Evolutionary conservation across 768 basidiomycete genomes (phyloP), one percentile per base, ranked within the genome.

Genomic region (Lentinus tigrinus): DNA sequence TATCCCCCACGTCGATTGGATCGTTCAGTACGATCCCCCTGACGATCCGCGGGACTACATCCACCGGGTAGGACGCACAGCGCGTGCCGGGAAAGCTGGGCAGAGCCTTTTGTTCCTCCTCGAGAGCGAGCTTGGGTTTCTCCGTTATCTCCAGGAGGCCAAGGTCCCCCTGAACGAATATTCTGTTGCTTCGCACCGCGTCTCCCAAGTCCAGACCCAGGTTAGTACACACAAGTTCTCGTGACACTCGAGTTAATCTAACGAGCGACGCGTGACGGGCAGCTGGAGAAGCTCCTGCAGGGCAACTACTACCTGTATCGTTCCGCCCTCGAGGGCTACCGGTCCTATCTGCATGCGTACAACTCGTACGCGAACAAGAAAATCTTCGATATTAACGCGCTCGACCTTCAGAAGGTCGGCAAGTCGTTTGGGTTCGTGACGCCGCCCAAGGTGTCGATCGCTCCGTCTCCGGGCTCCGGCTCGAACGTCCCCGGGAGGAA

Each of bases 21-120:
- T 98, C 66, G 89, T 99, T 53, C 97, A 98, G 72, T 99, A 90
- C 63, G 97, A 98, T 73, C 97, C 97, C 6, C 97, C 97, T 67
- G 97, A 98, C 68, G 97, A 99, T 71, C 97, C 96, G 7, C 84
- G 95, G 39, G 97, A 98, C 71, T 99, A 99, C 71, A 98, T 99
- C 64, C 97, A 99, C 72, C 91, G 97, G 58, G 97, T 98, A 10
- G 97, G 97, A 9, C 91, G 97, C 50, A 99, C 97, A 7, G 97
- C 97, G 8, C 87, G 97, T 63, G 97, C 96, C 8, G 97, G 97
- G 2, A 98, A 97, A 67, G 87, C 86, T 16, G 97, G 97, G 28
- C 96, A 98, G 76, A 93, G 91, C 76, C 73, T 99, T 40, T 75
- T 99, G 52, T 99, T 99, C 80, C 74, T 99, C 23, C 75, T 99